Base-by-base conservation (phyloP, 2,329 filamentous ascomycete genomes). In the Pseudofabraea citricarpa region DNA sequence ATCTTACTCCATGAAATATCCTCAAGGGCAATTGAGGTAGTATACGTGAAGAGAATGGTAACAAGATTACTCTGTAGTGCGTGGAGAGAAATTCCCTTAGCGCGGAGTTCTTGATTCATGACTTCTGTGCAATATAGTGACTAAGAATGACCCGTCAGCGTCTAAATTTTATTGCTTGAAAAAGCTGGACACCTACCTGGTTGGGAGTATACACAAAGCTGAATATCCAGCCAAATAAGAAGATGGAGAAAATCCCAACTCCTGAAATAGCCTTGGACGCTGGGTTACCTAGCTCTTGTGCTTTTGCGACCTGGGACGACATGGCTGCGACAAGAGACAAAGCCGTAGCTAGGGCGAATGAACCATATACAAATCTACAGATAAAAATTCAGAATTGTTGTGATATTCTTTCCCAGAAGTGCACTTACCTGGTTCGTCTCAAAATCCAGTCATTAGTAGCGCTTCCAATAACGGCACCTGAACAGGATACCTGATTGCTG, bases 31-130 rank as follows among this genome's bases (percentile, higher is more conserved):
- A 49, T 51, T 26, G 37, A 40, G 5, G 49, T 51, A 10, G 41
- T 48, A 19, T 51, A 47, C 6, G 43, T 44, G 32, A 48, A 47
- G n/a, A 49, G 36, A 3, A 49, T 49, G 5, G 44, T 49, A 3
- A 67, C 66, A 41, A 70, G 57, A 40, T 71, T 71, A 41, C 69
- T 66, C 54, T 64, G 65, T 44, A 72, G 63, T 36, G 70, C 69
- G 49, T 70, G 70, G 49, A 71, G 64, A 6, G 65, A 68, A 63
- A 72, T 71, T 3, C 69, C 69, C 48, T 72, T 73, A 2, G 69
- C 69, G 4, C 69, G 55, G 3, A 60, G 65, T 46, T 71, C 68
- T 47, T 70, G 71, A 7, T 64, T 62, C 16, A 71, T 56, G 44
- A 68, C 69, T 49, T 72, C 70, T 9, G 70, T 68, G 2, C 67